Evolutionary conservation across 2,329 filamentous ascomycete genomes (phyloP).

Genomic region (Penicillium corylophilum): DNA sequence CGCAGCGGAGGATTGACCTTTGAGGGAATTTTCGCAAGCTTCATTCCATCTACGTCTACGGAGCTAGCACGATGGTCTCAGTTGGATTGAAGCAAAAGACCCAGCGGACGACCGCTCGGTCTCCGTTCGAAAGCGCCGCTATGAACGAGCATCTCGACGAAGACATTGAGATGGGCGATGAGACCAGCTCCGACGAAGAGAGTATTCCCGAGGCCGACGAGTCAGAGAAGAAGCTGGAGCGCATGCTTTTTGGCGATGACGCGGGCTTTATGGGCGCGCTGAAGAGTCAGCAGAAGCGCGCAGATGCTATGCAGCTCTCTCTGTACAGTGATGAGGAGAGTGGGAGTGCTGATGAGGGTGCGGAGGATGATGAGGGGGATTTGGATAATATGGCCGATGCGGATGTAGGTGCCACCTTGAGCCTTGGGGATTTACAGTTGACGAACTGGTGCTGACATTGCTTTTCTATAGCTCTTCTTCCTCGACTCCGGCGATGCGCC

Average conservation of each 20-base stretch:
- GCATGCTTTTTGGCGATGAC: constrained; percentile 82
- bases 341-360: constrained; percentile 35
- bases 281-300: constrained; percentile 54
- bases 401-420: constrained; percentile 52
- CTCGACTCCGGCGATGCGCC: constrained; percentile 65
- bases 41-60: neutral
- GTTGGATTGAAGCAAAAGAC: constrained; percentile 31
- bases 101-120: constrained; percentile 23
- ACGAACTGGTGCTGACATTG: neutral
- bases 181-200: constrained; percentile 25
- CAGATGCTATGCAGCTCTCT: constrained; percentile 39
- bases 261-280: constrained; percentile 77
- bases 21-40: neutral
- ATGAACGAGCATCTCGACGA: constrained; percentile 21
- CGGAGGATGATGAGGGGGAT: constrained; percentile 47
- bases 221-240: constrained; percentile 81
- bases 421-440: neutral
- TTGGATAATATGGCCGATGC: constrained; percentile 71
- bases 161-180: constrained; percentile 28
- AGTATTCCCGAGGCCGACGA: constrained; percentile 67
- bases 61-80: constrained; percentile 26
- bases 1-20: constrained; percentile 1
- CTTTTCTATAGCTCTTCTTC: constrained; percentile 65
- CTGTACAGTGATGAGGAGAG: constrained; percentile 31
- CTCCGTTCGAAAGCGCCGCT: constrained; percentile 24